Conservation (phyloP, 2,329 filamentous ascomycete species). For the Ceratocystis lukuohia region DNA sequence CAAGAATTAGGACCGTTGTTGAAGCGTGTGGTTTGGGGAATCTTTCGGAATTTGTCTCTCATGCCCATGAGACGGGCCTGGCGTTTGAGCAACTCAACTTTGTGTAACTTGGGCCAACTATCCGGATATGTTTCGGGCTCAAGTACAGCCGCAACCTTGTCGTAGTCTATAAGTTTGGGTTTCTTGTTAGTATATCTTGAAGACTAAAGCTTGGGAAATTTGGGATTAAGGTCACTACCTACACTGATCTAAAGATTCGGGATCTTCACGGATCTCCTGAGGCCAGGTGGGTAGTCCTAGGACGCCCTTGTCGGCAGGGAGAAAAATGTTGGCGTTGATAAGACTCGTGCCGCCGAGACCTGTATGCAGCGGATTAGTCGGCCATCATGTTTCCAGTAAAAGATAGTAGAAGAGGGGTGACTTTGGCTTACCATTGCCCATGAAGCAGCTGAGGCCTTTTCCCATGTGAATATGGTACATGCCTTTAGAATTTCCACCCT, state of each 20-base stretch:
- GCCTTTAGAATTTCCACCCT: constrained; percentile 42
- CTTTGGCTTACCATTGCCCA: constrained; percentile 39
- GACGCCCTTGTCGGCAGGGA: constrained; percentile 43
- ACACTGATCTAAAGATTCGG: constrained; percentile 36
- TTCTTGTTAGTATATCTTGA: neutral
- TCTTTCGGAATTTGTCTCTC: constrained; percentile 39
- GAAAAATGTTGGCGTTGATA: constrained; percentile 54
- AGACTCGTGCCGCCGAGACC: constrained; percentile 52
- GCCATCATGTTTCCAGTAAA: neutral
- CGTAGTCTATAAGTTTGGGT: constrained; percentile 37
- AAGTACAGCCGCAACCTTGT: constrained; percentile 41
- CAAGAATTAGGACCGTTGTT: constrained; percentile 45
- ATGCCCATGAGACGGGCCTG: constrained; percentile 42
- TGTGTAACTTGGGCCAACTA: constrained; percentile 44
- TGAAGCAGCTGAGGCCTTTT: constrained; percentile 48
- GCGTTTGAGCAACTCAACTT: constrained; percentile 42
- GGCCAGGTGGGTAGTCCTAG: constrained; percentile 46
- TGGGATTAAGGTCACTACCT: constrained; percentile 23
- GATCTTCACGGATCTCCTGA: constrained; percentile 36
- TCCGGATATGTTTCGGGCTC: constrained; percentile 46
- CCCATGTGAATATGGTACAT: constrained; percentile 52
- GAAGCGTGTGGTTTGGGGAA: constrained; percentile 51
- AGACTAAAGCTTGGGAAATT: neutral
- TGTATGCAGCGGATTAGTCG: constrained; percentile 21
- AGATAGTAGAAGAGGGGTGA: constrained; percentile 8